Evolutionary conservation across 225 moss, liverwort and hornwort genomes (phyloP).

Genomic region (Polytrichum formosum): DNA sequence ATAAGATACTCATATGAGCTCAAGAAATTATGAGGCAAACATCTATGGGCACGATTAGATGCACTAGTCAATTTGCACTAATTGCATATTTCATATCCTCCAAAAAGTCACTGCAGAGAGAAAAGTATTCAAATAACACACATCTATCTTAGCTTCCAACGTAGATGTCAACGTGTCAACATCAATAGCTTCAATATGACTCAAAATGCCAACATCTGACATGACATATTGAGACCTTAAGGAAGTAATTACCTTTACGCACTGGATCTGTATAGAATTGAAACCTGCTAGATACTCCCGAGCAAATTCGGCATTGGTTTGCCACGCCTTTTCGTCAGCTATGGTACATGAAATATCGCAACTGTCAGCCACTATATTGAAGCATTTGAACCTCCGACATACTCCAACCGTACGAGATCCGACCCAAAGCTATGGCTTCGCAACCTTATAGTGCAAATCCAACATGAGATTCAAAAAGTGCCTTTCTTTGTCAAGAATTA

Average conservation of each 20-base stretch:
- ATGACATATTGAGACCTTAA: neutral
- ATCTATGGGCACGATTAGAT: neutral
- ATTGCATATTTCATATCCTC: too few species aligned
- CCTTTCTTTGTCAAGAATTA: neutral
- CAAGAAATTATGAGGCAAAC: too few species aligned
- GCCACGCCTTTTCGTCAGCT: constrained; percentile 43
- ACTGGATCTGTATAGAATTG: constrained; percentile 32
- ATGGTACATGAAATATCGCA: neutral
- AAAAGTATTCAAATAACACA: too few species aligned
- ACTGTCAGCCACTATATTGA: constrained; percentile 4
- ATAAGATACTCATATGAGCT: too few species aligned
- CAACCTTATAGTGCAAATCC: neutral
- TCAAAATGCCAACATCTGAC: neutral
- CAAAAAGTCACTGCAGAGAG: too few species aligned
- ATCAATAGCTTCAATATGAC: too few species aligned
- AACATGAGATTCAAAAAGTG: too few species aligned
- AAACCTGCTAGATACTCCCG: constrained; percentile 42
- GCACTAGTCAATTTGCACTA: too few species aligned
- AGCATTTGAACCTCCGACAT: neutral
- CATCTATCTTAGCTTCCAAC: too few species aligned
- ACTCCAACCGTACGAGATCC: neutral
- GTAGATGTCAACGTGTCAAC: too few species aligned
- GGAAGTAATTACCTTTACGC: constrained; percentile 13
- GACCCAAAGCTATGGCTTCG: neutral
- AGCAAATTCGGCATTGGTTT: constrained; percentile 36